Percentiles rank a stretch among this genome's conserved stretches.
phyloP scores from a whole-genome alignment of 805 yeast species.

The Lipomyces starkeyi region DNA sequence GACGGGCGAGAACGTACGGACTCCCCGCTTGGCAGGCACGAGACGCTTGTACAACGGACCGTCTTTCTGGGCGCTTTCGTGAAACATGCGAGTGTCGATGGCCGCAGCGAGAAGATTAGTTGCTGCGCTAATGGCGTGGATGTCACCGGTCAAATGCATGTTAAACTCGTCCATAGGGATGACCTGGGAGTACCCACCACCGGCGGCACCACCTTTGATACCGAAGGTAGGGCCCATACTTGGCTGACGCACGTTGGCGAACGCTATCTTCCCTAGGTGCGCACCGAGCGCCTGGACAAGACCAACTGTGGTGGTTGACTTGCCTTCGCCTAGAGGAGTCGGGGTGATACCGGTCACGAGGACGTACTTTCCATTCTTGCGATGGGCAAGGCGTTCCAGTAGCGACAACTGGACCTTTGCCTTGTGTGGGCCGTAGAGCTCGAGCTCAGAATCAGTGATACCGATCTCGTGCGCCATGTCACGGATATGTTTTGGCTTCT shows the following conservation, averaged over 20 bases:
- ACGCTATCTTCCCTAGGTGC: conserved; percentile 76
- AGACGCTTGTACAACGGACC: conserved; percentile 80
- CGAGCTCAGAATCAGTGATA: conserved; percentile 76
- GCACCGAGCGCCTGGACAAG: conserved; percentile 97
- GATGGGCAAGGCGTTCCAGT: conserved; percentile 66
- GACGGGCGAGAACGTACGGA: conserved; percentile 75
- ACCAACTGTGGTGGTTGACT: conserved; percentile 95
- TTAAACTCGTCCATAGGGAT: conserved; percentile 99
- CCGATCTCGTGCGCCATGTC: conserved; percentile 82
- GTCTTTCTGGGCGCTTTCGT: conserved; percentile 85
- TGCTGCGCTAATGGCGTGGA: conserved; percentile 94
- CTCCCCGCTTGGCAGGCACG: conserved; percentile 84
- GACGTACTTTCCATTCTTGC: conserved; percentile 81
- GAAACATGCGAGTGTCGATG: conserved; percentile 95
- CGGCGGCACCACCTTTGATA: conserved; percentile 99
- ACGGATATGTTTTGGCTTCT: conserved; percentile 80
- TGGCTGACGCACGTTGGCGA: conserved; percentile 97
- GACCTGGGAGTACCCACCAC: conserved; percentile 97
- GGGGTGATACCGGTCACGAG: conserved; percentile 98
- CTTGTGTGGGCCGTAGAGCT: conserved; percentile 86
- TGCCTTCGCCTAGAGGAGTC: conserved; percentile 98
- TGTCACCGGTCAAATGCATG: conserved; percentile 96
- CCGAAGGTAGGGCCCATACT: conserved; percentile 99
- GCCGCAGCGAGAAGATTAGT: conserved; percentile 95
- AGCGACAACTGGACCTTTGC: conserved; percentile 81